Conservation (phyloP, 345 rosid species). For the Hirschfeldia incana region DNA sequence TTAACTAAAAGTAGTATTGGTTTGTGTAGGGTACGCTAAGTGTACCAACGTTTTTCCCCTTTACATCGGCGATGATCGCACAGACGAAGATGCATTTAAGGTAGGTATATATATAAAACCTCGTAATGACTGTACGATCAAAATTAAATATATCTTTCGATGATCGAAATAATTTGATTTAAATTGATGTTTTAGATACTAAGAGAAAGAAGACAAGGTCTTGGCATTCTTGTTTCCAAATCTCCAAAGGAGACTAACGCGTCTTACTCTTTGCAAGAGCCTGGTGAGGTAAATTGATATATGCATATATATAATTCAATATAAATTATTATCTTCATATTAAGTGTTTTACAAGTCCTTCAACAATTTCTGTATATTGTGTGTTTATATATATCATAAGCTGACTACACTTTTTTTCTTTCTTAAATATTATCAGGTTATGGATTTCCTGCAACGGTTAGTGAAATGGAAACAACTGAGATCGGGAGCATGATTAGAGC, state of each 20-base stretch:
- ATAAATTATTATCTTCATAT: background rate
- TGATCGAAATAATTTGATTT: background rate
- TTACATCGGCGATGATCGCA: constrained; percentile 94
- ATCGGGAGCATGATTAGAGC: constrained; percentile 34
- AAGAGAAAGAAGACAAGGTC: constrained; percentile 75
- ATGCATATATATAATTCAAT: background rate
- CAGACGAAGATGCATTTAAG: constrained; percentile 98
- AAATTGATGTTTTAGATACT: constrained; percentile 49
- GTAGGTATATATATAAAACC: constrained; percentile 39
- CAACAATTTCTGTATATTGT: background rate
- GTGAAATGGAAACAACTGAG: constrained; percentile 58
- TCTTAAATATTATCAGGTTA: constrained; percentile 48
- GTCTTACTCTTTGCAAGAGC: constrained; percentile 82
- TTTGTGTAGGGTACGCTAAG: constrained; percentile 68
- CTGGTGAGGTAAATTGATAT: constrained; percentile 52
- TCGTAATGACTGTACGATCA: constrained; percentile 4
- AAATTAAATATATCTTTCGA: background rate
- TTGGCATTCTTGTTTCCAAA: constrained; percentile 92
- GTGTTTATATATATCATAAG: background rate
- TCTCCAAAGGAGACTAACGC: constrained; percentile 87
- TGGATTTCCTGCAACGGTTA: constrained; percentile 66
- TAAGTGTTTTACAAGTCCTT: background rate
- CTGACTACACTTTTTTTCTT: background rate
- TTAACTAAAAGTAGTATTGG: constrained; percentile 1
- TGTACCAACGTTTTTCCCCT: constrained; percentile 81